Evolutionary conservation across 805 yeast genomes (phyloP).

Genomic region (Dipodascus albidus): DNA sequence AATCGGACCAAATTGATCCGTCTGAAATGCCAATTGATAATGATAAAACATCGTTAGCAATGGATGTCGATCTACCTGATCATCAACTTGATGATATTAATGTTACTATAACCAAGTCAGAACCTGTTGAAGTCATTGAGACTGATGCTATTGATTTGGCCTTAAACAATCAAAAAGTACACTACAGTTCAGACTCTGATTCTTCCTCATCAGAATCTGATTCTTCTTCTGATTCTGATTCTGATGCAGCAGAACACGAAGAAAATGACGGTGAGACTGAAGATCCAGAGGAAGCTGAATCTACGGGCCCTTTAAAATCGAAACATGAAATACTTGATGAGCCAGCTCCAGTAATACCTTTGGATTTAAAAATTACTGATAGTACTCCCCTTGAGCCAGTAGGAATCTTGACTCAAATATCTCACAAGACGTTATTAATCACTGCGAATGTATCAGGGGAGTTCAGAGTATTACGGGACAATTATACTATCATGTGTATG

Average conservation of each 20-base stretch:
- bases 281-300: conserved; percentile 10
- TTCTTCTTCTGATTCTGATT: conserved; percentile 18
- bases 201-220: conserved; percentile 17
- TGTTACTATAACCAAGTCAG: no score
- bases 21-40: no score
- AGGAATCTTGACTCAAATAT: conserved; percentile 58
- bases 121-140: not conserved
- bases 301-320: conserved; percentile 58
- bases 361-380: conserved; percentile 46
- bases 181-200: conserved; percentile 14
- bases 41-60: no score
- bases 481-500: conserved; percentile 60
- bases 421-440: conserved; percentile 61
- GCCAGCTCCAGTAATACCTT: conserved; percentile 55
- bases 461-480: conserved; percentile 68
- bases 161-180: conserved; percentile 1
- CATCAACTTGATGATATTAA: no score
- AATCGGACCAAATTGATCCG: no score
- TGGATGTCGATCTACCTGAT: no score
- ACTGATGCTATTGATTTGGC: conserved; percentile 1
- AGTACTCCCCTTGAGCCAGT: conserved; percentile 56
- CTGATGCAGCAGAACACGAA: conserved; percentile 3
- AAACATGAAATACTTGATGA: conserved; percentile 69
- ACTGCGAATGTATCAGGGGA: conserved; percentile 74
- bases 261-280: conserved; percentile 7